phyloP scores from a whole-genome alignment of 371 early-diverging fungal species.

The Apophysomyces sp. region DNA sequence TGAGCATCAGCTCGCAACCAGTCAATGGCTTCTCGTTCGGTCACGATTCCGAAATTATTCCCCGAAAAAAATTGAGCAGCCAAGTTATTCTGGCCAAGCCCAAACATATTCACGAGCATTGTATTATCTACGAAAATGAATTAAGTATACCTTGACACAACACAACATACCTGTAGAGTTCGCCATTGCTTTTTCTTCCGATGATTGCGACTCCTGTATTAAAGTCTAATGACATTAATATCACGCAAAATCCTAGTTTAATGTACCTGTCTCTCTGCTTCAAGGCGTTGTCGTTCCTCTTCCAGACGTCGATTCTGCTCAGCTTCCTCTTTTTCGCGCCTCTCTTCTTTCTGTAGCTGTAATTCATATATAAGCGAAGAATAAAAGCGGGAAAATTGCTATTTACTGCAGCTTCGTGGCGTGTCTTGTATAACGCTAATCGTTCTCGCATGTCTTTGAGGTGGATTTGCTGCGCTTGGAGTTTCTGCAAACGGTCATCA shows the following conservation, averaged over 20 bases:
- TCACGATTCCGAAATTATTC: conserved; percentile 13
- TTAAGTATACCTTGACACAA: too few relatives aligned
- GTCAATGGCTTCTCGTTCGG: conserved; percentile 40
- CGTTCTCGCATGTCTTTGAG: conserved; percentile 14
- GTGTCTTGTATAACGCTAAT: conserved; percentile 13
- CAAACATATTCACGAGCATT: neutral
- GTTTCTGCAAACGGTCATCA: neutral
- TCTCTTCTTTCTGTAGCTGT: conserved; percentile 53
- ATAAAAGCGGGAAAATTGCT: neutral
- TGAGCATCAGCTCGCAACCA: conserved; percentile 23
- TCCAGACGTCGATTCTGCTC: conserved; percentile 24
- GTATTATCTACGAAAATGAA: neutral
- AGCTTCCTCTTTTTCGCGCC: conserved; percentile 29
- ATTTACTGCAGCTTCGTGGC: conserved; percentile 21
- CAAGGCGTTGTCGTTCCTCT: conserved; percentile 16
- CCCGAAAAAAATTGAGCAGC: neutral
- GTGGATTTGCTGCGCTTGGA: neutral
- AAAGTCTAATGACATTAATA: neutral
- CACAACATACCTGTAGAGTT: neutral
- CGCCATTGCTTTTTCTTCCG: neutral
- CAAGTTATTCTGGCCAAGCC: neutral
- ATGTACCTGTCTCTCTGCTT: conserved; percentile 18
- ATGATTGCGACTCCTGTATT: neutral
- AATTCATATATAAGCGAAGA: conserved; percentile 42
- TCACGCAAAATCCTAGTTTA: neutral